These are phyloP conservation scores for Lactarius akahatsu DNA, from an alignment of 768 basidiomycete genomes.

Conservation along the genomic window DNA sequence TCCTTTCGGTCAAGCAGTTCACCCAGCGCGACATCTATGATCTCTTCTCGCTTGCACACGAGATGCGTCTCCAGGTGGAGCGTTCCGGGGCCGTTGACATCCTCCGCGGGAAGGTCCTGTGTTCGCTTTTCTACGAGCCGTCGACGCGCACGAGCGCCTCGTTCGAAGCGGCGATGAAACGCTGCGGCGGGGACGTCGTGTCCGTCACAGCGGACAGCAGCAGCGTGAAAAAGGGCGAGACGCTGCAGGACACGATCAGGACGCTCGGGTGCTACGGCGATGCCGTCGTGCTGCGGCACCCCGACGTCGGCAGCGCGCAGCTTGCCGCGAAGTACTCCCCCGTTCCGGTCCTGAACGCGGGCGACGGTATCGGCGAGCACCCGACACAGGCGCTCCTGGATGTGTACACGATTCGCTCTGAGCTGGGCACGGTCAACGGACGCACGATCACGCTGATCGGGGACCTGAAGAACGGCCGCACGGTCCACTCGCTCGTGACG, in stretches of 20 bases:
- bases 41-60: slow-evolving; percentile 91
- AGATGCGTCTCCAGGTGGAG: slow-evolving; percentile 96
- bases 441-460: slow-evolving; percentile 90
- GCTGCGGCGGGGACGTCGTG: slow-evolving; percentile 95
- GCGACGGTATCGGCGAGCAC: slow-evolving; percentile 96
- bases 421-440: slow-evolving; percentile 96
- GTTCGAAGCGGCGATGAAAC: slow-evolving; percentile 98
- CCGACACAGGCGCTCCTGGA: slow-evolving; percentile 92
- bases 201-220: slow-evolving; percentile 76
- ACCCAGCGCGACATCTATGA: slow-evolving; percentile 85
- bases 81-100: slow-evolving; percentile 85
- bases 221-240: slow-evolving; percentile 93
- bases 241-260: slow-evolving; percentile 87
- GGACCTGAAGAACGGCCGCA: slow-evolving; percentile 96
- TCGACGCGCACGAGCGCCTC: slow-evolving; percentile 94
- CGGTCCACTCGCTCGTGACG: slow-evolving; percentile 93
- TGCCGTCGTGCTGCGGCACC: slow-evolving; percentile 92
- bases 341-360: slow-evolving; percentile 94
- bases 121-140: slow-evolving; percentile 93
- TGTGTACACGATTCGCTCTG: slow-evolving; percentile 94
- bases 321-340: slow-evolving; percentile 95
- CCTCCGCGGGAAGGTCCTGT: slow-evolving; percentile 86
- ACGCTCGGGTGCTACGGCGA: slow-evolving; percentile 95
- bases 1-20: slow-evolving; percentile 94
- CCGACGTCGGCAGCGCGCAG: slow-evolving; percentile 91